Percentiles rank a stretch among this genome's conserved stretches.
Evolutionary conservation across 2,329 filamentous ascomycete genomes (phyloP).

Genomic region (Aspergillus flavus): DNA sequence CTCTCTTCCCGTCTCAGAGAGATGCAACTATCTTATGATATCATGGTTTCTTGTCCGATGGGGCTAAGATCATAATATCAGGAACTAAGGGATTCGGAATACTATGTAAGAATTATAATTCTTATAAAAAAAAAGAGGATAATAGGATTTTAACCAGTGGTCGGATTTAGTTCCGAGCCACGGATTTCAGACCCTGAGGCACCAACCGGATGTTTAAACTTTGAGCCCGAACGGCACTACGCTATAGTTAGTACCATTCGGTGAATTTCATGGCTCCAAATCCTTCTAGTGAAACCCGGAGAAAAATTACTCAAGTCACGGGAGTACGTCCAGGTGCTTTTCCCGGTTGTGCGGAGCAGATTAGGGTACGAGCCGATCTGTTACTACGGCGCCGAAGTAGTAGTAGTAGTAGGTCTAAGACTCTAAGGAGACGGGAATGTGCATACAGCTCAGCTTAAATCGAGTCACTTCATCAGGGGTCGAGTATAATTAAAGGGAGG

Average conservation of each 20-base stretch:
- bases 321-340: background rate
- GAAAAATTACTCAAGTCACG: background rate
- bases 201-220: background rate
- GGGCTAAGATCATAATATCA: background rate
- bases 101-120: no score
- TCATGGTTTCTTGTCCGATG: background rate
- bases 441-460: background rate
- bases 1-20: background rate
- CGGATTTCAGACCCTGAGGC: background rate
- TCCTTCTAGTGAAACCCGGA: background rate
- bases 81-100: background rate
- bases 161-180: background rate
- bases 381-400: background rate
- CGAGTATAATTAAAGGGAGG: background rate
- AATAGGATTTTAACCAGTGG: background rate
- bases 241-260: background rate
- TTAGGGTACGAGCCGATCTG: background rate
- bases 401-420: background rate
- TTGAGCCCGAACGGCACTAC: background rate
- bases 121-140: background rate
- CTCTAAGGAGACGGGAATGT: background rate
- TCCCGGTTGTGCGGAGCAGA: background rate
- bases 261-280: background rate
- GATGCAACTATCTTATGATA: slow-evolving; percentile 4
- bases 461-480: background rate